These are phyloP conservation scores for Jatropha curcas DNA, from an alignment of 345 rosid genomes.

Conservation along the genomic window DNA sequence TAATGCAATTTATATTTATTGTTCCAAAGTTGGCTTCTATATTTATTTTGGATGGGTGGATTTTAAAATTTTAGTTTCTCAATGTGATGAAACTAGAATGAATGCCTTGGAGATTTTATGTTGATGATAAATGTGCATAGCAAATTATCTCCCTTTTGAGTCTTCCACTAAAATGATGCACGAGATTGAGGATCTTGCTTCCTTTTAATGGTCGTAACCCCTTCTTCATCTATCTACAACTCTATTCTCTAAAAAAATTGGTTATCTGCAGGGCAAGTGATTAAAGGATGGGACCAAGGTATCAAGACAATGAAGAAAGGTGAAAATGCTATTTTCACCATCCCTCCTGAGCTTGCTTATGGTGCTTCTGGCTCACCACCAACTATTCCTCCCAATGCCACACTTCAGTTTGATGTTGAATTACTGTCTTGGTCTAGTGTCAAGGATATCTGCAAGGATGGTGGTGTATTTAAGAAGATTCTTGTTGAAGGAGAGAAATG, in stretches of 20 bases:
- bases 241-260: too few species aligned
- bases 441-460: conserved; percentile 84
- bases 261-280: conserved; percentile 83
- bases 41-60: too few species aligned
- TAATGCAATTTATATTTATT: too few species aligned
- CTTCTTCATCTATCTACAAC: too few species aligned
- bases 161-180: not conserved
- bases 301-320: conserved; percentile 96
- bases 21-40: too few species aligned
- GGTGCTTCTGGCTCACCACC: conserved; percentile 89
- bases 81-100: too few species aligned
- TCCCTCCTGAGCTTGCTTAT: conserved; percentile 80
- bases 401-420: conserved; percentile 84
- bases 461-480: conserved; percentile 79
- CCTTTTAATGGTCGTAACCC: not conserved
- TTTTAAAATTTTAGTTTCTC: too few species aligned
- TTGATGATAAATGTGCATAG: not conserved
- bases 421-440: conserved; percentile 76
- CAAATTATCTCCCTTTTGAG: not conserved
- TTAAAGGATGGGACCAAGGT: conserved; percentile 97
- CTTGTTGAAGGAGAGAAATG: conserved; percentile 67
- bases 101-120: too few species aligned
- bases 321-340: conserved; percentile 84
- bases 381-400: conserved; percentile 82
- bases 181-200: not conserved